A percentile compares a stretch with the other conserved stretches of the same genome.
Evolutionary conservation across 2,329 filamentous ascomycete species (phyloP).

Genomic region (Fusarium robinianum): DNA sequence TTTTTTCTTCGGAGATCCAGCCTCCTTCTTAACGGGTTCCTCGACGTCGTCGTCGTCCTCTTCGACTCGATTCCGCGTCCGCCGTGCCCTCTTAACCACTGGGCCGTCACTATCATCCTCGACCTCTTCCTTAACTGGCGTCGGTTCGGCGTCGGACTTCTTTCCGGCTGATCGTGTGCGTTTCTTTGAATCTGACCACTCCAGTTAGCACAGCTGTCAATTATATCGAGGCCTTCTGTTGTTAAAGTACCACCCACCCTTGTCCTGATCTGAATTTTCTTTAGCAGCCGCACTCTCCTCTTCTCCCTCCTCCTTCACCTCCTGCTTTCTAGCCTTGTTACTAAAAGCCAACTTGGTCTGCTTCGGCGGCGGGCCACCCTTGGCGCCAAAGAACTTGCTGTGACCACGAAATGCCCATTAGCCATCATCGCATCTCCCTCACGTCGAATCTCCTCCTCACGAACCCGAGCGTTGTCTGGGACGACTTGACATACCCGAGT

Average conservation of each 20-base stretch:
- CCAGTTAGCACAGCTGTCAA: slow-evolving; percentile 1
- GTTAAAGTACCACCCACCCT: slow-evolving; percentile 38
- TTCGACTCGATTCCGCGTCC: slow-evolving; percentile 52
- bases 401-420: slow-evolving; percentile 1
- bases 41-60: slow-evolving; percentile 58
- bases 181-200: slow-evolving; percentile 51
- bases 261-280: slow-evolving; percentile 45
- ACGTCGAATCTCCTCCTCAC: slow-evolving; percentile 40
- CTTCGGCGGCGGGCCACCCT: slow-evolving; percentile 61
- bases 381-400: slow-evolving; percentile 84
- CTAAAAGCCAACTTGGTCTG: slow-evolving; percentile 82
- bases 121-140: slow-evolving; percentile 44
- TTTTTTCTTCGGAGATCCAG: slow-evolving; percentile 20
- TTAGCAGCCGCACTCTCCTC: slow-evolving; percentile 41
- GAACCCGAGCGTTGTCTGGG: slow-evolving; percentile 75
- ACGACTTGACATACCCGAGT: slow-evolving; percentile 81
- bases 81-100: slow-evolving; percentile 60
- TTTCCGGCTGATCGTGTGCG: slow-evolving; percentile 41
- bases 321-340: slow-evolving; percentile 54
- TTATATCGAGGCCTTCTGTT: slow-evolving; percentile 3
- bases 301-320: slow-evolving; percentile 38
- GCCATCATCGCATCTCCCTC: slow-evolving; percentile 1
- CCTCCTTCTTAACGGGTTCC: slow-evolving; percentile 35
- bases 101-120: slow-evolving; percentile 63
- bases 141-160: slow-evolving; percentile 26